These are phyloP conservation scores for Serendipita sp. DNA, from an alignment of 1,284 basidiomycete genomes.

Conservation along the genomic window DNA sequence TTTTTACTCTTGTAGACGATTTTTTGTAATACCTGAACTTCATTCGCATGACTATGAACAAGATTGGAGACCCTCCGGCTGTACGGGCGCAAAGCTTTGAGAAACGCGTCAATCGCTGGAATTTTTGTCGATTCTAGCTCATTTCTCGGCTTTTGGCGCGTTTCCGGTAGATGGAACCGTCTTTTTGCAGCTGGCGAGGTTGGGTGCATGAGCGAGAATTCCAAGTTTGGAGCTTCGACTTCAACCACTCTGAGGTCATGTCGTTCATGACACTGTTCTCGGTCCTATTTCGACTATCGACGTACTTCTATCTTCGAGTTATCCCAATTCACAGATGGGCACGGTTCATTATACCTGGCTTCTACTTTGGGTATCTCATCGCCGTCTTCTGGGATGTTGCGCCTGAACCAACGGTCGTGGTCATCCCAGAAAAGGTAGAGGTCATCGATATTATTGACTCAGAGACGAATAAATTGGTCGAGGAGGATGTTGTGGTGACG, in stretches of 20 bases:
- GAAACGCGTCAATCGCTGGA: background rate
- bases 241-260: background rate
- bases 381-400: background rate
- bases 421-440: background rate
- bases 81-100: background rate
- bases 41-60: background rate
- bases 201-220: background rate
- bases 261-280: slow-evolving; percentile 2
- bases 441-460: background rate
- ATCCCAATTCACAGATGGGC: background rate
- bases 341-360: background rate
- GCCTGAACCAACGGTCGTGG: background rate
- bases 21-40: background rate
- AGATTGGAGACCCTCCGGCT: background rate
- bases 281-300: background rate
- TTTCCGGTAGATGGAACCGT: background rate
- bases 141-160: background rate
- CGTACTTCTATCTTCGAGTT: background rate
- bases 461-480: background rate
- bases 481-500: slow-evolving; percentile 4
- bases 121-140: background rate
- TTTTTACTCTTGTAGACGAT: slow-evolving; percentile 5
- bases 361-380: background rate
- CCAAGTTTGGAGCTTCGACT: background rate
- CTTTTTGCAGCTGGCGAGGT: background rate